Evolutionary conservation across 1,284 basidiomycete genomes (phyloP).

Genomic region (Cutaneotrichosporon daszewskae): DNA sequence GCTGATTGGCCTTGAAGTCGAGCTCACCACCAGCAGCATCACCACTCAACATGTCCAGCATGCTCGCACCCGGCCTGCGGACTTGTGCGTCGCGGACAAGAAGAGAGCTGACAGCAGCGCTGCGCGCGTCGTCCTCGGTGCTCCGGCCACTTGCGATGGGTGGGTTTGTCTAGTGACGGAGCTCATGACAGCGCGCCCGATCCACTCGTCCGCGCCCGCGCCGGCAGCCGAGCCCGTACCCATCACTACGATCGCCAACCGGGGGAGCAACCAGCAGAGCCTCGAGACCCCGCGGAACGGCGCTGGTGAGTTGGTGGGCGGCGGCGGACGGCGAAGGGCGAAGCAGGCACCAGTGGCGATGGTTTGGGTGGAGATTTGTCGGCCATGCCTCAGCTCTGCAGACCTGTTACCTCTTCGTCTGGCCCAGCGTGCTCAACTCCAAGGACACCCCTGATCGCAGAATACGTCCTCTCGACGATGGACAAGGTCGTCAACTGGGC

Average conservation of each 20-base stretch:
- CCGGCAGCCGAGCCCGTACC: conserved; percentile 38
- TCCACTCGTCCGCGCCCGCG: conserved; percentile 30
- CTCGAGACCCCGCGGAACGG: conserved; percentile 84
- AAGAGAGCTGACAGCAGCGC: neutral
- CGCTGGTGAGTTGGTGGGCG: conserved; percentile 59
- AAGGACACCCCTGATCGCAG: conserved; percentile 49
- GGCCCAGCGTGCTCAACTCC: neutral
- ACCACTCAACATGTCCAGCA: conserved; percentile 25
- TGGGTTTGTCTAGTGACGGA: neutral
- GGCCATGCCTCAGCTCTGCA: no score
- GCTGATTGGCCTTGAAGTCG: conserved; percentile 1
- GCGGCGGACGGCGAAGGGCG: neutral
- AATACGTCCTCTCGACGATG: conserved; percentile 92
- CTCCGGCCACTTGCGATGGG: conserved; percentile 30
- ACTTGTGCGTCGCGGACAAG: conserved; percentile 19
- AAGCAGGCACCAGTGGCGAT: neutral
- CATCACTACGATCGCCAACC: conserved; percentile 56
- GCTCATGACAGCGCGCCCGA: conserved; percentile 18
- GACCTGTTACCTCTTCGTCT: no score
- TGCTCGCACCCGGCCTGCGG: conserved; percentile 32
- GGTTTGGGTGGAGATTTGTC: neutral
- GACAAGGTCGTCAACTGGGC: conserved; percentile 99
- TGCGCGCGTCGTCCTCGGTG: conserved; percentile 31
- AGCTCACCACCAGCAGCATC: neutral
- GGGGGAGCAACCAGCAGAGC: conserved; percentile 73